A percentile compares a stretch with the other conserved stretches of the same genome.
Conservation (phyloP, 2,329 filamentous ascomycete species). For the Dothistroma septosporum region DNA sequence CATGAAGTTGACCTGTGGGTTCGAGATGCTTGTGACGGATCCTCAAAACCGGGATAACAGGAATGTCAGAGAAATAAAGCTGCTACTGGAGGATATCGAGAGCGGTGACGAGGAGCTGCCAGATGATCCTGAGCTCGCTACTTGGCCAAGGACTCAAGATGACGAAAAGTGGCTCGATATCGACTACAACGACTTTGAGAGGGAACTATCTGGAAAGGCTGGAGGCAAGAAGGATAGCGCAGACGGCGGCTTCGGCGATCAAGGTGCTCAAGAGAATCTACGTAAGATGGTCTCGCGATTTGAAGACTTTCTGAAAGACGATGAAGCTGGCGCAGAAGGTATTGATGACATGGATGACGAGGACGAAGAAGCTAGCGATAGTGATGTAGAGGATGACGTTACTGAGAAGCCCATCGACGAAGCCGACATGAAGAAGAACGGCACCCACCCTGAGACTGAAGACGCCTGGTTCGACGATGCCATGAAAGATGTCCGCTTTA, state of each 20-base stretch:
- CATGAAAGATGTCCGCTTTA: slow-evolving; percentile 90
- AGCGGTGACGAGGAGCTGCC: slow-evolving; percentile 70
- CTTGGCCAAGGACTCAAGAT: slow-evolving; percentile 70
- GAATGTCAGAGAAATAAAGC: slow-evolving; percentile 67
- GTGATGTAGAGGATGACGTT: slow-evolving; percentile 34
- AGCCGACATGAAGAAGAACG: slow-evolving; percentile 66
- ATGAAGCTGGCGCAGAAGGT: slow-evolving; percentile 74
- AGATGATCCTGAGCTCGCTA: slow-evolving; percentile 64
- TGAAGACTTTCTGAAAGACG: slow-evolving; percentile 84
- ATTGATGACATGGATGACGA: slow-evolving; percentile 66
- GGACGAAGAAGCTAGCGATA: slow-evolving; percentile 54
- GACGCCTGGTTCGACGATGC: slow-evolving; percentile 79
- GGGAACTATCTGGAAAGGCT: slow-evolving; percentile 59
- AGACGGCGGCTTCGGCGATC: slow-evolving; percentile 55
- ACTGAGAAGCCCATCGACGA: slow-evolving; percentile 39
- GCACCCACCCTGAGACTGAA: slow-evolving; percentile 61
- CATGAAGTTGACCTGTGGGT: slow-evolving; percentile 85
- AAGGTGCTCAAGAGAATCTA: slow-evolving; percentile 67
- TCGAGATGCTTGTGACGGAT: slow-evolving; percentile 77
- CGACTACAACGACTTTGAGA: slow-evolving; percentile 81
- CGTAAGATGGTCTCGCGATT: slow-evolving; percentile 93
- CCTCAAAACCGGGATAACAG: slow-evolving; percentile 65
- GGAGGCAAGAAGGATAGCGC: slow-evolving; percentile 12
- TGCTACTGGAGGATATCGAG: slow-evolving; percentile 71
- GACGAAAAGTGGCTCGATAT: slow-evolving; percentile 91